Base-by-base conservation (phyloP, 2,329 filamentous ascomycete genomes). In the Fusarium chuoi region DNA sequence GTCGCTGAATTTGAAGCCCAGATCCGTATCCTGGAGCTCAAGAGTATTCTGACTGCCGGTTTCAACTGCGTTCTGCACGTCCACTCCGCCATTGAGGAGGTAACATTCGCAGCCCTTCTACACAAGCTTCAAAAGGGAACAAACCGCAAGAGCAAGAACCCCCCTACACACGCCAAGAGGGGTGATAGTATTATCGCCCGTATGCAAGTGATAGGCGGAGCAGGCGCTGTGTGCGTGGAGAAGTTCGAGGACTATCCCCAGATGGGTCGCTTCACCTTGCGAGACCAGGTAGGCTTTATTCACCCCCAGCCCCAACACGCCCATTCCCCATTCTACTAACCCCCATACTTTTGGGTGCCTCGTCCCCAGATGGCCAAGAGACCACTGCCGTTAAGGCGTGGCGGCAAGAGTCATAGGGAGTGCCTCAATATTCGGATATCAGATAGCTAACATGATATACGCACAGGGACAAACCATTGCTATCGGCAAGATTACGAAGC, bases 61-160 rank as follows among this genome's bases (percentile, higher is more conserved):
- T 99, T 98, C 87, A 98, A 98, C 86, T 99, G 96, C 80, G 97
- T 99, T 45, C 87, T 99, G 76, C 96, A 99, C 85, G 94, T 99
- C 28, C 96, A 99, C 84, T 95, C 96, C 9, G 96, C 96, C 28
- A 97, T 98, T 70, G 96, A 99, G 86, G 96, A 99, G 84, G 94
- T 99, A 65, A 98, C 96, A 1, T 97, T 99, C 80, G 89, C 91
- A 2, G 89, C 92, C 8, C 88, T 99, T 59, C 85, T 99, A 75
- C 96, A 99, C 86, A 98, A 96, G 85, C 87, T 98, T 51, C 95
- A 99, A 83, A 98, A 98, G 84, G 96, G 95, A 59, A 99, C 96
- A 8, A 91, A 91, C 78, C 89, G 96, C 78, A 97, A 95, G 90
- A 97, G 94, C 86, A 98, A 98, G 89, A 89, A 92, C 74, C 91